Evolutionary conservation across 805 yeast species (phyloP).

Genomic region (Isabelozyma rhagii): DNA sequence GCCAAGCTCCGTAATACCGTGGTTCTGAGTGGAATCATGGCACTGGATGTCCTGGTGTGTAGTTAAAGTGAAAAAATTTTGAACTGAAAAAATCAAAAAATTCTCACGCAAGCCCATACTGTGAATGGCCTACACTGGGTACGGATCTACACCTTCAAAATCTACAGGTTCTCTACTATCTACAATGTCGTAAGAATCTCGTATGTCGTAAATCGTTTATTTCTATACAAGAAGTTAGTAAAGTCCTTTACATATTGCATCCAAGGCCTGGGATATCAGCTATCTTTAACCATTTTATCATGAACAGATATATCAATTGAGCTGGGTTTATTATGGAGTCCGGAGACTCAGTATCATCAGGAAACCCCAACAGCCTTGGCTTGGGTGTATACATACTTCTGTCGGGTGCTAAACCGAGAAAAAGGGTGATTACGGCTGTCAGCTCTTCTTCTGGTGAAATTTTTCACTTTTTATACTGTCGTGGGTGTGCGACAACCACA

Average conservation of each 20-base stretch:
- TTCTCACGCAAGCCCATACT: neutral
- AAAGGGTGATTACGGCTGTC: neutral
- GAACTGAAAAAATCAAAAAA: neutral
- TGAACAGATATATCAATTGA: conserved; percentile 41
- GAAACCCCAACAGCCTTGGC: neutral
- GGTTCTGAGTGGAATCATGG: conserved; percentile 19
- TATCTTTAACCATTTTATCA: conserved; percentile 31
- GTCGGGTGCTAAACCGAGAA: neutral
- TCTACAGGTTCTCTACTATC: too few relatives aligned
- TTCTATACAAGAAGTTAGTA: neutral
- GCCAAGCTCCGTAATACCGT: conserved; percentile 4
- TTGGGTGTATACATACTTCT: neutral
- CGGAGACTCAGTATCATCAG: conserved; percentile 40
- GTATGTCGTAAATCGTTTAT: neutral
- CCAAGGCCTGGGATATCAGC: conserved; percentile 11
- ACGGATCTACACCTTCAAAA: too few relatives aligned
- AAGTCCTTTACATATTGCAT: neutral
- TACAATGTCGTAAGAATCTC: too few relatives aligned
- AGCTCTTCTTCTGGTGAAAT: neutral
- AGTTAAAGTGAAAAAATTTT: neutral
- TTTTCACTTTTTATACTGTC: neutral
- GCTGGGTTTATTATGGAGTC: conserved; percentile 42
- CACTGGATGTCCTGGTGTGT: neutral
- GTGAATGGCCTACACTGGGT: too few relatives aligned
- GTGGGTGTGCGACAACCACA: neutral